Conservation (phyloP, 805 yeast species). For the Nakazawaea ernobii region DNA sequence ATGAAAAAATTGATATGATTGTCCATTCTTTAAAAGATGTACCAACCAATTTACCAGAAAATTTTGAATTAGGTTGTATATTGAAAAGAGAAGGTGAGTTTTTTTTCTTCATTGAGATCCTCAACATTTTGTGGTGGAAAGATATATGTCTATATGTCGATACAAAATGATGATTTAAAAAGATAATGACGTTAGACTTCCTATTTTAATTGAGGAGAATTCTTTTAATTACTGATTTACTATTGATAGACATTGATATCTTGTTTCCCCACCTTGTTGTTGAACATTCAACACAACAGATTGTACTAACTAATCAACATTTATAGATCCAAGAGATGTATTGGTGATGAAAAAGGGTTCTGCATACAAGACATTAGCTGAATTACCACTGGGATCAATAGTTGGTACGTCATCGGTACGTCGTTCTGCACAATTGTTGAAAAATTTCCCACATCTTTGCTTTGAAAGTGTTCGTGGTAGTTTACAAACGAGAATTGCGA, state of each 20-base stretch:
- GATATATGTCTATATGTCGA: not conserved
- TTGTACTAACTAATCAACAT: too few species aligned
- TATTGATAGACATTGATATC: not conserved
- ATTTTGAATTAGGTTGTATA: conserved; percentile 84
- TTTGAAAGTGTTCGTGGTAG: conserved; percentile 89
- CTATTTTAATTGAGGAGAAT: conserved; percentile 26
- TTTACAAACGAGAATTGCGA: conserved; percentile 69
- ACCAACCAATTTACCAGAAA: conserved; percentile 88
- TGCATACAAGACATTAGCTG: conserved; percentile 56
- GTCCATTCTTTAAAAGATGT: conserved; percentile 90
- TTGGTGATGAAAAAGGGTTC: conserved; percentile 67
- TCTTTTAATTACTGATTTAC: conserved; percentile 12
- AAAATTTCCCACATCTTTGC: conserved; percentile 66
- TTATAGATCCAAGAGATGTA: conserved; percentile 87
- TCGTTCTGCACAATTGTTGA: conserved; percentile 84
- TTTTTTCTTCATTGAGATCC: too few species aligned
- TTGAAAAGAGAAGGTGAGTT: conserved; percentile 62
- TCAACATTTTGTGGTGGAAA: not conserved
- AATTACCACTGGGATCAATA: conserved; percentile 77
- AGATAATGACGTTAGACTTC: conserved; percentile 34
- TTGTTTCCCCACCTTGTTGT: too few species aligned
- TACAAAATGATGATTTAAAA: conserved; percentile 22
- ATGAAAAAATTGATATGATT: conserved; percentile 73
- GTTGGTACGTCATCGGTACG: conserved; percentile 95
- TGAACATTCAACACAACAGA: too few species aligned